Conservation (phyloP, 75 land plant genomes). For the Sequoia sempervirens region DNA sequence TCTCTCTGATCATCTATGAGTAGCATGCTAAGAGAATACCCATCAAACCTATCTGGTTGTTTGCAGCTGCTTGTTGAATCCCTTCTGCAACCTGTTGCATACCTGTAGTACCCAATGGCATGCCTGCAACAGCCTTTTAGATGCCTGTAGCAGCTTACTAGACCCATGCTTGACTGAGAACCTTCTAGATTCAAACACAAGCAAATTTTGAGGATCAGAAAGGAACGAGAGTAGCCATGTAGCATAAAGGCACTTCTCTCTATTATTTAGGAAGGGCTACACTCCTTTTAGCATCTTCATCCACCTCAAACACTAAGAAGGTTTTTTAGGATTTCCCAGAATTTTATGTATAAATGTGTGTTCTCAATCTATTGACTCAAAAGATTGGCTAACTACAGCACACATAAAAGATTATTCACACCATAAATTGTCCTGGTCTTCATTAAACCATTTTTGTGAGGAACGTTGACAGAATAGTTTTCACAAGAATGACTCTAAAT, state of each 20-base stretch:
- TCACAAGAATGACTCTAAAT: background rate
- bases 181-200: too few species aligned
- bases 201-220: background rate
- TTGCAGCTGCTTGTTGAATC: too few species aligned
- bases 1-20: too few species aligned
- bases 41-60: too few species aligned
- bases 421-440: background rate
- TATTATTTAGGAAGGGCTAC: background rate
- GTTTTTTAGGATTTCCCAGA: background rate
- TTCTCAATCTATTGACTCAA: background rate
- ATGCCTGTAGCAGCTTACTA: too few species aligned
- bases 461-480: background rate
- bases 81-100: too few species aligned
- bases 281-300: background rate
- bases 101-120: too few species aligned
- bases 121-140: too few species aligned
- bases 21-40: too few species aligned
- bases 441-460: background rate
- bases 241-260: background rate
- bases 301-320: background rate
- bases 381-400: background rate
- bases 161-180: too few species aligned
- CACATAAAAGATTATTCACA: background rate
- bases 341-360: background rate
- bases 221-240: background rate